Percentiles rank a stretch among this genome's conserved stretches.
These are phyloP conservation scores for Teunomyces panamensis DNA, from an alignment of 805 yeast species.

Conservation along the genomic window DNA sequence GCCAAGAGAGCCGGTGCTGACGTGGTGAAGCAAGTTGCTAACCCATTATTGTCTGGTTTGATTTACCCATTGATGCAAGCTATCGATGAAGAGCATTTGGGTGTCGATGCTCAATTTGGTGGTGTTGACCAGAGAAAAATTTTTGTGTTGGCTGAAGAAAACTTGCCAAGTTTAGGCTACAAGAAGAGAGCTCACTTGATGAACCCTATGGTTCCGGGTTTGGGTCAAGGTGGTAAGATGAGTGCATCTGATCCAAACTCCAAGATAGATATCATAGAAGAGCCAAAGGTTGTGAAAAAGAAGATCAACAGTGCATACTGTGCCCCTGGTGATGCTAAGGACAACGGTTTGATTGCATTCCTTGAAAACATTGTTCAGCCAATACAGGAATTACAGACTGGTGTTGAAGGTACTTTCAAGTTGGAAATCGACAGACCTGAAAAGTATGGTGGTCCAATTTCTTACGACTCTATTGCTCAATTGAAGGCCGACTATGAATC, in stretches of 20 bases:
- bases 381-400: constrained; percentile 71
- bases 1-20: constrained; percentile 99
- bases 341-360: constrained; percentile 87
- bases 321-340: constrained; percentile 88
- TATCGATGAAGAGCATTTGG: constrained; percentile 87
- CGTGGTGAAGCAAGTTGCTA: constrained; percentile 95
- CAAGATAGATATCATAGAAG: constrained; percentile 89
- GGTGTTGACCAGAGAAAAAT: constrained; percentile 99
- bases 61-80: constrained; percentile 99
- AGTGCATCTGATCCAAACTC: constrained; percentile 98
- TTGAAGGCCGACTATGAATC: constrained; percentile 70
- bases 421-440: constrained; percentile 89
- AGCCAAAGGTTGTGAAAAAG: constrained; percentile 82
- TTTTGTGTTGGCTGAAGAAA: constrained; percentile 94
- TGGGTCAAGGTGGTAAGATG: constrained; percentile 97
- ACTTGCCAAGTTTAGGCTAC: constrained; percentile 82
- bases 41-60: constrained; percentile 89
- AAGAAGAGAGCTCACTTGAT: constrained; percentile 96
- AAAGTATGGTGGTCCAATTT: constrained; percentile 91
- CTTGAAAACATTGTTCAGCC: constrained; percentile 83
- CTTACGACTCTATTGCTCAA: constrained; percentile 63
- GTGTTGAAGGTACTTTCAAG: constrained; percentile 50
- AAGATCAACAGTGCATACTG: constrained; percentile 91
- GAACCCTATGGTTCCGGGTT: constrained; percentile 99
- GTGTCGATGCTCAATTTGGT: constrained; percentile 92